Conservation (phyloP, 2,329 filamentous ascomycete species). For the Scytalidium lignicola region DNA sequence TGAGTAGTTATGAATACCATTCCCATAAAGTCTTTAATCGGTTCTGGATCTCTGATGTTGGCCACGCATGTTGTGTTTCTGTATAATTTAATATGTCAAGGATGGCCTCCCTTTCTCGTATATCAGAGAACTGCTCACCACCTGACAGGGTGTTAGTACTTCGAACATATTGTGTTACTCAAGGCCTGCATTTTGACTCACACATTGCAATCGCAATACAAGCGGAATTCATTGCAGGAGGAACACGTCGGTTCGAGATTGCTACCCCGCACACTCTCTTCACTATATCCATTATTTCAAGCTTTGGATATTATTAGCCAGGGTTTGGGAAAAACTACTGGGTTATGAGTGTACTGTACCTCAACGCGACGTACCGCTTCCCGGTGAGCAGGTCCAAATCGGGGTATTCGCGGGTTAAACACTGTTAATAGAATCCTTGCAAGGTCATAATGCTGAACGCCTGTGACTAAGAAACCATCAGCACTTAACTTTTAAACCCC, state of each 20-base stretch:
- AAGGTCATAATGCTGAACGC: conserved; percentile 36
- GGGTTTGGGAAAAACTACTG: background rate
- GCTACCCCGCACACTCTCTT: conserved; percentile 16
- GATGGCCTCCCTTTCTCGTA: conserved; percentile 23
- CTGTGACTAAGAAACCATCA: conserved; percentile 25
- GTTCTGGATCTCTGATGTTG: conserved; percentile 26
- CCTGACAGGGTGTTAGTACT: background rate
- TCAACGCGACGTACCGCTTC: conserved; percentile 10
- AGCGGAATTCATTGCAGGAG: conserved; percentile 27
- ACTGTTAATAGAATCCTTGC: conserved; percentile 33
- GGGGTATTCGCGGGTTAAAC: conserved; percentile 30
- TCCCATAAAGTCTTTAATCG: conserved; percentile 29
- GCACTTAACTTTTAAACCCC: background rate
- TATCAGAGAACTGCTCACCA: conserved; percentile 27
- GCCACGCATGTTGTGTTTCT: conserved; percentile 28
- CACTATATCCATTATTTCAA: conserved; percentile 11
- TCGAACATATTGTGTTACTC: too few relatives aligned
- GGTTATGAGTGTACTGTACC: background rate
- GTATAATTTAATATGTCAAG: conserved; percentile 22
- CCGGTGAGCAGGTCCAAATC: conserved; percentile 13
- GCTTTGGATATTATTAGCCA: conserved; percentile 2
- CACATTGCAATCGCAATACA: conserved; percentile 29
- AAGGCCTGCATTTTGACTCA: background rate
- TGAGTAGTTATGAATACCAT: conserved; percentile 10
- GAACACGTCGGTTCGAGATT: conserved; percentile 14